Base-by-base conservation (phyloP, 2,329 filamentous ascomycete genomes). In the Alternaria sp. region DNA sequence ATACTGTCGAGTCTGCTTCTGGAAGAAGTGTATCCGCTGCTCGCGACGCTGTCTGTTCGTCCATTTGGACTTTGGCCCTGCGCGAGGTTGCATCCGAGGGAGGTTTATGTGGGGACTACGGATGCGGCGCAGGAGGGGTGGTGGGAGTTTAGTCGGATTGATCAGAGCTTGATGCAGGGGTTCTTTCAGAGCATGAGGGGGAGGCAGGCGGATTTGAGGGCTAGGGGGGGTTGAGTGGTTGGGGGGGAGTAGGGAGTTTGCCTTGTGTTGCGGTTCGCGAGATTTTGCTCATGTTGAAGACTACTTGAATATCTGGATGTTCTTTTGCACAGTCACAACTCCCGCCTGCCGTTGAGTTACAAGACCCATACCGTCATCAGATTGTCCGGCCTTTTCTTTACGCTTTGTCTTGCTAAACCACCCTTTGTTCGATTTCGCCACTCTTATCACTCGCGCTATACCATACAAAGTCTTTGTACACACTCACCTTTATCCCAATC, bases 101-200 rank as follows among this genome's bases (percentile, higher is more conserved):
- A 58, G 43, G 61, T 67, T 15, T 70, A 69, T 56, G 66, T 69
- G 6, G 68, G 68, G 15, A 65, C 56, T 43, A 67, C 64, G 45
- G 52, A 64, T 13, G 19, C n/a, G 19, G 13, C 36, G 13, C 65
- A 69, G 25, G 67, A 68, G 43, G 25, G 28, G 6, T 65, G 61
- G 63, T 69, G 65, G 62, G 67, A 69, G 47, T 62, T 59, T 21
- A 19, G 30, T 15, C 51, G 58, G 12, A 59, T 62, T 12, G 58
- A 65, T 54, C 46, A 5, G 32, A 25, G 43, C 3, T 26, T 59
- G 52, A 36, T 36, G 30, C 13, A 25, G 12, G 44, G 36, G 2
- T 57, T 66, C 13, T 54, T 63, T 10, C 52, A 49, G 26, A 19
- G 50, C 23, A 21, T 63, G 47, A 54, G 60, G 30, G 32, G 17